These are phyloP conservation scores for Lactifluus piperatus DNA, from an alignment of 768 basidiomycete genomes.

Conservation along the genomic window DNA sequence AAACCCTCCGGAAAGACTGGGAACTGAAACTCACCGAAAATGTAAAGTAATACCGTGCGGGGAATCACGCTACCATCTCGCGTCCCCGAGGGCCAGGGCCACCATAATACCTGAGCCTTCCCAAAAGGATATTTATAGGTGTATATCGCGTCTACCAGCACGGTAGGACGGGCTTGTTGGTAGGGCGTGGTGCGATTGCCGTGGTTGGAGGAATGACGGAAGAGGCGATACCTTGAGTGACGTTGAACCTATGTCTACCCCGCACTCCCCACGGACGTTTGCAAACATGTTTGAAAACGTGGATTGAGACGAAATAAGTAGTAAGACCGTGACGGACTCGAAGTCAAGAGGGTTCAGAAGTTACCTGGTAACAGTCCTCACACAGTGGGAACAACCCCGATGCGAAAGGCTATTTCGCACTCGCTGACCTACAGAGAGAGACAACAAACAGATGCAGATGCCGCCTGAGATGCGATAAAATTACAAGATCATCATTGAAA, in stretches of 20 bases:
- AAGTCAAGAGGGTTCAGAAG: too few species aligned
- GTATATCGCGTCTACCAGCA: too few species aligned
- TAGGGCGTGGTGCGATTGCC: background rate
- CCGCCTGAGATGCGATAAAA: slow-evolving; percentile 6
- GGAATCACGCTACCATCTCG: background rate
- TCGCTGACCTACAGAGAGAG: background rate
- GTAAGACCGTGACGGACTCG: too few species aligned
- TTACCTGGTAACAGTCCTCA: too few species aligned
- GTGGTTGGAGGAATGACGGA: slow-evolving; percentile 19
- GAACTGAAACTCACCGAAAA: slow-evolving; percentile 7
- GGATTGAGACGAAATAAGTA: too few species aligned
- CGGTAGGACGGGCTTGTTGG: too few species aligned
- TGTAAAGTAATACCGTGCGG: slow-evolving; percentile 12
- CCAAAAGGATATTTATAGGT: slow-evolving; percentile 32
- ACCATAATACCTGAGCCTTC: slow-evolving; percentile 45
- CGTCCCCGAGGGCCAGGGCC: slow-evolving; percentile 36
- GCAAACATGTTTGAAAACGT: too few species aligned
- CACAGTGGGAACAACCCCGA: too few species aligned
- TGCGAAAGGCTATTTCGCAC: too few species aligned
- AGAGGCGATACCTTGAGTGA: background rate
- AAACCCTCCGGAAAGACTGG: too few species aligned
- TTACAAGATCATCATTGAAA: slow-evolving; percentile 3
- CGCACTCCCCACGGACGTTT: too few species aligned
- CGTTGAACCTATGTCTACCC: too few species aligned
- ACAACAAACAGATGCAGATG: background rate